Evolutionary conservation across 768 basidiomycete genomes (phyloP).

Genomic region (Lactifluus pinguis): DNA sequence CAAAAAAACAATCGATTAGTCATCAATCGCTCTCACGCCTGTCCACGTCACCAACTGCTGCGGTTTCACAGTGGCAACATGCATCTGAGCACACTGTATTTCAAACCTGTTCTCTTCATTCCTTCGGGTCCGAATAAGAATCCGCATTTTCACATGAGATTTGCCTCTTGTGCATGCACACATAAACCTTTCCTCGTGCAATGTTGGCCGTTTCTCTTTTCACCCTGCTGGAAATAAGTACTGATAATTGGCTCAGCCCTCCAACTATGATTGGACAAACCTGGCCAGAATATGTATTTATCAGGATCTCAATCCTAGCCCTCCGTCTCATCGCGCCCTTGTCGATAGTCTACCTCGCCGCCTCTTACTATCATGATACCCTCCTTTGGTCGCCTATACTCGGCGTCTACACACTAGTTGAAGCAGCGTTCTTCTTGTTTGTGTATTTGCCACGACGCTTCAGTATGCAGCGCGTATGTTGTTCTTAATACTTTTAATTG

Average conservation of each 20-base stretch:
- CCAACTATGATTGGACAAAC: constrained; percentile 26
- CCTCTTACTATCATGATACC: constrained; percentile 20
- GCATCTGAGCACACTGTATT: too few species aligned
- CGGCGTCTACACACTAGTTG: constrained; percentile 31
- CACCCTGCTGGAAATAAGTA: not conserved
- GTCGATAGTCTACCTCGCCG: constrained; percentile 33
- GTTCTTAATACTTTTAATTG: too few species aligned
- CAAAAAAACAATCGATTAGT: not conserved
- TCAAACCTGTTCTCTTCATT: not conserved
- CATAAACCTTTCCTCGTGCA: not conserved
- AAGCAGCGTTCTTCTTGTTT: constrained; percentile 40
- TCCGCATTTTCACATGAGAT: not conserved
- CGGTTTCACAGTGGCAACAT: too few species aligned
- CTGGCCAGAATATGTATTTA: constrained; percentile 44
- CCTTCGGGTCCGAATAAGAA: not conserved
- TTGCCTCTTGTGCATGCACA: too few species aligned
- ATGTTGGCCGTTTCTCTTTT: not conserved
- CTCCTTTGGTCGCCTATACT: constrained; percentile 27
- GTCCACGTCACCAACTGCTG: not conserved
- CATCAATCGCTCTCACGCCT: not conserved
- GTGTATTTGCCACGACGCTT: constrained; percentile 40
- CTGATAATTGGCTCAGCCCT: not conserved
- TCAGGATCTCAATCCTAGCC: constrained; percentile 35
- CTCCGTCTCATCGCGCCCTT: constrained; percentile 44
- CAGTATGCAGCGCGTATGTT: constrained; percentile 41